Conservation (phyloP, 345 rosid species). For the Eucalyptus camaldulensis region DNA sequence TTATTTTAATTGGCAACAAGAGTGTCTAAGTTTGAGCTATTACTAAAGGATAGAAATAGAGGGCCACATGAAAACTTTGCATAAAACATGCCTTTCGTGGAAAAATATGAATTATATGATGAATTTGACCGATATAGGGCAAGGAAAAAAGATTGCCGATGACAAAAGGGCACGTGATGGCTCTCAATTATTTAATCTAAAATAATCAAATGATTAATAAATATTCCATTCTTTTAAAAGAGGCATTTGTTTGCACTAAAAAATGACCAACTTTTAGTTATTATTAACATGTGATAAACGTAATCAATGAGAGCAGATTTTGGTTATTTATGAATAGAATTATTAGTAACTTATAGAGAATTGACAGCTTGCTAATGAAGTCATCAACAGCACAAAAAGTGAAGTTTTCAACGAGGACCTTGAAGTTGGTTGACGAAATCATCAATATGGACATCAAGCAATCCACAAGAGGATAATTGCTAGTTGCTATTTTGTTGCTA, state of each 20-base stretch:
- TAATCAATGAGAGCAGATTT: background rate
- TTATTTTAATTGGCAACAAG: background rate
- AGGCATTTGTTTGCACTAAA: no score
- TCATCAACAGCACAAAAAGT: background rate
- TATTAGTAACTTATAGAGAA: background rate
- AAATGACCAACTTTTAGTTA: background rate
- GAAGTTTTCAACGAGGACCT: background rate
- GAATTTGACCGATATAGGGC: background rate
- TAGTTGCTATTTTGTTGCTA: background rate
- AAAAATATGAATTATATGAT: background rate
- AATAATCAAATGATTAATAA: background rate
- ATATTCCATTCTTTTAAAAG: no score
- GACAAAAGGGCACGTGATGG: background rate
- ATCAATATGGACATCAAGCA: background rate
- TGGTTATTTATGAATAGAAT: background rate
- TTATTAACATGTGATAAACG: background rate
- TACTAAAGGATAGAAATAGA: background rate
- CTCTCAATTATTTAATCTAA: no score
- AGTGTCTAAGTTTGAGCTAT: background rate
- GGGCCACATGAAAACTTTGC: background rate
- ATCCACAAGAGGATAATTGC: background rate
- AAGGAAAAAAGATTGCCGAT: background rate
- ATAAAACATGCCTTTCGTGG: background rate
- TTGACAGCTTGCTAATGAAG: background rate
- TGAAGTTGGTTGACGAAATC: background rate